Base-by-base conservation (phyloP, 306 rosid species). In the Trifolium pratense region DNA sequence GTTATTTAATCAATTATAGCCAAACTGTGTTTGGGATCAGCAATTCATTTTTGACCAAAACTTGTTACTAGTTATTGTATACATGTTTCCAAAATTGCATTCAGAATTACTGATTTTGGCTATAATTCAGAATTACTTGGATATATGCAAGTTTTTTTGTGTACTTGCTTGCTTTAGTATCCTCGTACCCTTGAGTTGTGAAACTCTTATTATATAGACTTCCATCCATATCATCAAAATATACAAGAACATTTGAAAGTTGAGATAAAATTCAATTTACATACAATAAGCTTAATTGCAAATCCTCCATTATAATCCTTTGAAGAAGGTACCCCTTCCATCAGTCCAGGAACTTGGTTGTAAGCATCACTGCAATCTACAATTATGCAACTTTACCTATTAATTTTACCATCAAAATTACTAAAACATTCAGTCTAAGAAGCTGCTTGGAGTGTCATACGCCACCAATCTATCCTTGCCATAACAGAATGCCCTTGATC, bases 281-380 rank as follows among this genome's bases (percentile, higher is more conserved):
- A 81, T 25, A 88, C 97, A 97, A 94, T 91, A 79, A 91, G 98
- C 80, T 91, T 94, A 39, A 96, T 87, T 36, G 97, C 90, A 55
- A 94, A 94, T 48, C 98, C 98, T 76, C 97, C 96, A n/a, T 70
- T 78, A 80, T 93, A 93, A 82, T 91, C 85, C 70, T 87, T 88
- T 4, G 98, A 87, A 32, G 98, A 91, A 67, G 98, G 98, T 71
- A 90, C 94, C 32, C 87, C 96, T 70, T 89, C 89, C 97, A 88
- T 93, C 83, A 93, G 76, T 29, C 98, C 96, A 66, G 97, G 98
- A 78, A 91, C 98, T 5, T 97, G 98, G 86, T 93, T 93, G 78
- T 93, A 93, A 77, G 88, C 76, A 74, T 91, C 97, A 79, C 98
- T 93, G 88, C 65, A 78, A 85, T n/a, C n/a, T n/a, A n/a, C n/a